phyloP scores from a whole-genome alignment of 768 basidiomycete genomes.

The Ephemerocybe angulata region DNA sequence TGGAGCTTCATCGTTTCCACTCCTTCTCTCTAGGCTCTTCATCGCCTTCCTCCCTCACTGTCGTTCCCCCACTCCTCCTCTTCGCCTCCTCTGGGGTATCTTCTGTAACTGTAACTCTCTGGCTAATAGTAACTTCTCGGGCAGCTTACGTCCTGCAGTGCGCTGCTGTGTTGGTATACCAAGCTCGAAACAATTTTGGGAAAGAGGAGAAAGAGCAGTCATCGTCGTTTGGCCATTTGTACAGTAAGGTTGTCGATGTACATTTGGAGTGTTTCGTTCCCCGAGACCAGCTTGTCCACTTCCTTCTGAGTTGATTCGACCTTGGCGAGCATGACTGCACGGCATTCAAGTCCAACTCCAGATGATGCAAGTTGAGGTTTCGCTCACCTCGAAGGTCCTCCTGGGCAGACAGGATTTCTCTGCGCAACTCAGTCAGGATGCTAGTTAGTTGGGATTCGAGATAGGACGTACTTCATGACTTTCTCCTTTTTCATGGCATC shows the following conservation, averaged over 20 bases:
- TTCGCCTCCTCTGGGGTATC: too few relatives aligned
- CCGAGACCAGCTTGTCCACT: constrained; percentile 74
- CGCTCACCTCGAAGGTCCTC: constrained; percentile 69
- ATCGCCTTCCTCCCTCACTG: too few relatives aligned
- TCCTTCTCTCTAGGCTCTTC: too few relatives aligned
- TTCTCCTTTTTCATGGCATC: constrained; percentile 78
- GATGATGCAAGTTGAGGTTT: background rate
- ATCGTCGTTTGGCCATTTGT: constrained; percentile 81
- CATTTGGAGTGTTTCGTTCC: constrained; percentile 81
- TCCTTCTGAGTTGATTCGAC: constrained; percentile 71
- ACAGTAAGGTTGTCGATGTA: constrained; percentile 87
- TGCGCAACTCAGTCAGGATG: too few relatives aligned
- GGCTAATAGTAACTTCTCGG: too few relatives aligned
- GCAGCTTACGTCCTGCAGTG: too few relatives aligned
- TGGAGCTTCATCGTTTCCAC: too few relatives aligned
- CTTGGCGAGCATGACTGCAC: constrained; percentile 59
- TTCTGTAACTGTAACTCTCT: too few relatives aligned
- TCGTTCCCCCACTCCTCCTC: too few relatives aligned
- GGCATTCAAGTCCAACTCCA: background rate
- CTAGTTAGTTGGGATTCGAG: too few relatives aligned
- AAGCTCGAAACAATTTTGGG: too few relatives aligned
- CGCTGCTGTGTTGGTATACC: too few relatives aligned
- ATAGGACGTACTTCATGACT: constrained; percentile 66
- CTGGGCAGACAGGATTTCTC: constrained; percentile 73
- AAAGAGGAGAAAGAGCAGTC: background rate